Percentiles rank a stretch among this genome's conserved stretches.
phyloP scores from a whole-genome alignment of 2,329 filamentous ascomycete genomes.

The Cucurbitaria berberidis region DNA sequence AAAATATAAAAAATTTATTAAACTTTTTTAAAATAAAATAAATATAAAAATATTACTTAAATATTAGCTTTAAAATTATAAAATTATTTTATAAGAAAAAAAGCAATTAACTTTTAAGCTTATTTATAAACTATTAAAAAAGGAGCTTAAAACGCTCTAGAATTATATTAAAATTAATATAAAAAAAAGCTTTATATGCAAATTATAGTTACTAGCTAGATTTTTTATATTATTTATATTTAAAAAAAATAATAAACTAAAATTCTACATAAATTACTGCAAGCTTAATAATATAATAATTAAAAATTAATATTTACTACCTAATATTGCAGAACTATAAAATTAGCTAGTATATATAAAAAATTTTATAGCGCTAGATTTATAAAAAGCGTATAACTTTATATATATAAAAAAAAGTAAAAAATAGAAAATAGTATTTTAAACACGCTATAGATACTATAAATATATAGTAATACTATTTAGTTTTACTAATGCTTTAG shows the following conservation, averaged over 20 bases:
- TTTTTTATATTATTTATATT: slow-evolving; percentile 6
- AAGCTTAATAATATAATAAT: slow-evolving; percentile 10
- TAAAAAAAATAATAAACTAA: slow-evolving; percentile 3
- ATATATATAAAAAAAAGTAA: slow-evolving; percentile 8
- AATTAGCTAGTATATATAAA: slow-evolving; percentile 6
- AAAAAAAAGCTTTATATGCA: slow-evolving; percentile 1
- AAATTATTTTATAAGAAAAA: not conserved
- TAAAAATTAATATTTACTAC: slow-evolving; percentile 14
- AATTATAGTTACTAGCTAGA: not conserved
- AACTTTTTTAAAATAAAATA: not conserved
- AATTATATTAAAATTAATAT: slow-evolving; percentile 4
- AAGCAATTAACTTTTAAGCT: not conserved
- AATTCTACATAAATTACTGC: slow-evolving; percentile 5
- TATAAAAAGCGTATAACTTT: slow-evolving; percentile 11
- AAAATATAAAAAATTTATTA: not conserved
- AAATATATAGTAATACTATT: slow-evolving; percentile 9
- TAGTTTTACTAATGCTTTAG: slow-evolving; percentile 4
- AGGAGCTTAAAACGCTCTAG: not conserved
- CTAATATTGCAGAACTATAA: slow-evolving; percentile 10
- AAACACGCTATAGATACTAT: slow-evolving; percentile 8
- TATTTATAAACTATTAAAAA: slow-evolving; percentile 3
- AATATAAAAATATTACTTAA: not conserved
- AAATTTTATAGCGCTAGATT: slow-evolving; percentile 11
- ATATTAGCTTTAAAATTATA: slow-evolving; percentile 5
- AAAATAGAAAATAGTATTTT: slow-evolving; percentile 13